Base-by-base conservation (phyloP, 768 basidiomycete genomes). In the Cystoderma amianthinum region DNA sequence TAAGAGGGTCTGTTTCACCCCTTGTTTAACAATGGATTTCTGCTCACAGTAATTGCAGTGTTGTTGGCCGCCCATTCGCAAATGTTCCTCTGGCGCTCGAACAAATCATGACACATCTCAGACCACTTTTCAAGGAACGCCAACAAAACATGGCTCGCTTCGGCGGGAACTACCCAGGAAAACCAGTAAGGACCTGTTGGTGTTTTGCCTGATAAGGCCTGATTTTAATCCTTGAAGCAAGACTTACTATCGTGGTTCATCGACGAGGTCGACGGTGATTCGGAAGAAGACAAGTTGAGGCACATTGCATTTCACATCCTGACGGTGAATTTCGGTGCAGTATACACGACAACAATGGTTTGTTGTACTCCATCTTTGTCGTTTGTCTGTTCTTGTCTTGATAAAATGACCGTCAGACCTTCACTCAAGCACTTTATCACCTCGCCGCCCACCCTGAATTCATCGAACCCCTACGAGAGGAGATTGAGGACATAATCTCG, bases 311-410 rank as follows among this genome's bases (percentile, higher is more conserved):
- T 42, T 53, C 10, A 52, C 60, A 48, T 71, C 13, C 51, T 72
- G n/a, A 30, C 56, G 1, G 41, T 68, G 33, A 72, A 71, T 49
- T 62, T 70, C 32, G 65, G 62, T 0, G 57, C 67, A 2, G 64
- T 59, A 19, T 71, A 74, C 43, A 72, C 70, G 0, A 55, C 65
- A 2, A 59, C 69, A 2, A 53, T 58, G 44, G 70, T 70, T 41
- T 38, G 47, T 40, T 13, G 17, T 3, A 11, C 7, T 12, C 2
- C 5, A 13, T 38, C 3, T 5, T 4, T 20, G n/a, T 9, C 3
- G 32, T n/a, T 35, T 25, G 22, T n/a, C 2, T 19, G 9, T 33
- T 5, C 32, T n/a, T n/a, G 12, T 9, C 11, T 24, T 15, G 9
- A 9, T 30, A 30, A 30, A 9, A 9, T 9, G 28, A 30, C 12